phyloP scores from a whole-genome alignment of 108 stramenopile species.

The Schizochytrium sp. region DNA sequence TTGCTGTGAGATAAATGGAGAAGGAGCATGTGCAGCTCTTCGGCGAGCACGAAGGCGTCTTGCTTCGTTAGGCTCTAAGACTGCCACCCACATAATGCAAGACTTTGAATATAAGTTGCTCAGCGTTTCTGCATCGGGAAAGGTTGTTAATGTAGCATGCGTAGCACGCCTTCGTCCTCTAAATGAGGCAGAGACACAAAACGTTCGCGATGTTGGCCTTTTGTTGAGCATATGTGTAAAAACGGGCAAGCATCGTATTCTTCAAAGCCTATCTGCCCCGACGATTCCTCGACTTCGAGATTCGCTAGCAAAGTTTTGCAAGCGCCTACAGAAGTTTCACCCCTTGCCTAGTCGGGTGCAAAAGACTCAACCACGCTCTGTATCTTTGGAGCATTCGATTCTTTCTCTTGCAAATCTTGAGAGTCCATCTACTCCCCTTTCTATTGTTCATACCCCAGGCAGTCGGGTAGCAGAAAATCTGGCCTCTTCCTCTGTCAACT shows the following conservation, averaged over 20 bases:
- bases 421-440: background rate
- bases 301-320: background rate
- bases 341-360: background rate
- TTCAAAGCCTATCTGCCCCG: conserved; percentile 1
- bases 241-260: background rate
- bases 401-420: background rate
- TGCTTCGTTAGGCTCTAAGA: background rate
- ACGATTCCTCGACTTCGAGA: background rate
- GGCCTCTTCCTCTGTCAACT: no score
- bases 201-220: background rate
- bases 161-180: background rate
- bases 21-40: background rate
- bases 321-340: background rate
- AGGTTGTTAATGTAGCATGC: background rate
- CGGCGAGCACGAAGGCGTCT: background rate
- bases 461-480: no score
- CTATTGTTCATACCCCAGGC: background rate
- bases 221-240: background rate
- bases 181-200: background rate
- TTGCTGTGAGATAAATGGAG: background rate
- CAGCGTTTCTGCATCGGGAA: background rate
- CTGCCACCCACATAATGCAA: background rate
- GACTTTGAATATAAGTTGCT: background rate
- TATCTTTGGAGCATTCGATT: background rate
- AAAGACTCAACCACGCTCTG: background rate